Base-by-base conservation (phyloP, 2,329 filamentous ascomycete genomes). In the Paramyrothecium sp. region DNA sequence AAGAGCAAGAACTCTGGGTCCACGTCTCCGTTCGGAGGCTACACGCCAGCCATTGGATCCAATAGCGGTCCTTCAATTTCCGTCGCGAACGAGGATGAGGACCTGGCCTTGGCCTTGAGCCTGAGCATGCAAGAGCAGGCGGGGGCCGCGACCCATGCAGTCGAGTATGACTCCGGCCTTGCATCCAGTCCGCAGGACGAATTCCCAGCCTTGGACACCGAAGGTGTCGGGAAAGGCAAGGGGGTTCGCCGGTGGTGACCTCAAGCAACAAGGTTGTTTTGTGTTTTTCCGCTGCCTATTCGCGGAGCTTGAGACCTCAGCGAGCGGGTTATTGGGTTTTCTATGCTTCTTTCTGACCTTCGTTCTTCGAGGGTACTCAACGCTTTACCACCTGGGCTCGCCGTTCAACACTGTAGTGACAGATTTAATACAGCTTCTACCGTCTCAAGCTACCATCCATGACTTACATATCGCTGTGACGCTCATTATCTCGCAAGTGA, bases 71-170 rank as follows among this genome's bases (percentile, higher is more conserved):
- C 65, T 7, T 66, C 61, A 21, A 62, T 59, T 51, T 55, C 54
- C 26, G 48, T 57, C 1, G 58, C 64, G 2, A 58, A 58, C 1
- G 70, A 71, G 13, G 83, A 86, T 50, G 82, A 83, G 53, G 86
- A 88, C 62, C 62, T 89, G 51, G 83, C 86, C 54, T 73, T 87
- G 38, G 86, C 86, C 2, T 69, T 89, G 52, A 78, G 79, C 59
- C 72, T 89, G 21, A 89, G 86, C 62, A 73, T 88, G 61, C 79
- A 82, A 47, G 83, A 87, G 60, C 78, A 82, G 56, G 71, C 78
- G 62, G 73, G 71, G 22, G n/a, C 56, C 16, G 20, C 56, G 3
- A 7, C 38, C 13, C 4, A 44, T 16, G 13, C 38, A 44, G 38
- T 12, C 5, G 38, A 44, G 38, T 19, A 17, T 16, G 13, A 16